Evolutionary conservation across 2,329 filamentous ascomycete species (phyloP).

Genomic region (Fusarium veterinarium): DNA sequence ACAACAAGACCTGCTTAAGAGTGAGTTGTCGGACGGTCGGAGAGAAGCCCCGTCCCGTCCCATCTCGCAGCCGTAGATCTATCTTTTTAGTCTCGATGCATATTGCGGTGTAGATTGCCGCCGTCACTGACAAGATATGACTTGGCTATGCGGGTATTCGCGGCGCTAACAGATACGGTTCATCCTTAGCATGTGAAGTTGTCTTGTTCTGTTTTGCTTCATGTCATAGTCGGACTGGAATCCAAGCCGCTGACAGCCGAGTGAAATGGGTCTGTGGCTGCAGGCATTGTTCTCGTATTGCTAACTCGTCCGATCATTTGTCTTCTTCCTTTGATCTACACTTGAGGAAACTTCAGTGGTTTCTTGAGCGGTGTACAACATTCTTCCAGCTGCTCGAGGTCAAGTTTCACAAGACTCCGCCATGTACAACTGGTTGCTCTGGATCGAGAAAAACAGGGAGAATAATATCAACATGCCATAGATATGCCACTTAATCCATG

Average conservation of each 20-base stretch:
- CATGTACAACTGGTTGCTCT: accelerated
- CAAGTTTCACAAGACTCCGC: background rate
- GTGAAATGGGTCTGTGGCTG: background rate
- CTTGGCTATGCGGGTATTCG: background rate
- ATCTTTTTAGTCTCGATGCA: background rate
- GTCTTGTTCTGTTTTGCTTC: background rate
- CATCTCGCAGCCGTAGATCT: background rate
- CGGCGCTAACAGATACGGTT: accelerated
- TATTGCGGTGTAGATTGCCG: background rate
- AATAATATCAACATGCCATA: accelerated
- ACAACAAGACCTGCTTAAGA: too few relatives aligned
- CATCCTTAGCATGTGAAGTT: background rate
- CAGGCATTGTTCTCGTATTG: background rate
- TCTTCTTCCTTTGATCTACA: accelerated
- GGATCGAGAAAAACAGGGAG: background rate
- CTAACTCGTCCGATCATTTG: accelerated
- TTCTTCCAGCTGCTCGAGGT: background rate
- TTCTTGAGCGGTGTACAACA: background rate
- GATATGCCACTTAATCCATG: accelerated
- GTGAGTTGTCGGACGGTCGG: background rate
- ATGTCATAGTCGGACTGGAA: accelerated
- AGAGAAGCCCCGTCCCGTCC: background rate
- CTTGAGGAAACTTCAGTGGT: accelerated
- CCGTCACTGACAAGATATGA: background rate
- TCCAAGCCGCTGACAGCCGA: background rate